phyloP scores from a whole-genome alignment of 106 monocot genomes.

The Apostasia ramifera region DNA sequence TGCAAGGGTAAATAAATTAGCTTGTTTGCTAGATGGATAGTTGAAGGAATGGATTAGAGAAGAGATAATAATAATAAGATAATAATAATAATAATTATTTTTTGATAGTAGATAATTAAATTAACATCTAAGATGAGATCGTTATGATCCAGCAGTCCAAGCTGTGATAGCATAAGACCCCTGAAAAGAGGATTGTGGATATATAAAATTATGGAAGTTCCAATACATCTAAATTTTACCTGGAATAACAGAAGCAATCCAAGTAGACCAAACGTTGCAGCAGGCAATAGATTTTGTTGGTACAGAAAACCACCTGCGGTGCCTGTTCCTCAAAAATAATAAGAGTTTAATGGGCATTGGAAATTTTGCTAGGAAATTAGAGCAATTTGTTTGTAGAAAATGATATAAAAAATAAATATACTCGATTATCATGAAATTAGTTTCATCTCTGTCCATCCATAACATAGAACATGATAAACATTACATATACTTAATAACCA shows the following conservation, averaged over 20 bases:
- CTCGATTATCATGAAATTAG: neutral
- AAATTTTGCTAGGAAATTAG: neutral
- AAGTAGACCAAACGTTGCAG: slow-evolving; percentile 75
- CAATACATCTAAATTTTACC: slow-evolving; percentile 18
- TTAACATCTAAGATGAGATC: neutral
- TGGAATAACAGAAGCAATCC: slow-evolving; percentile 86
- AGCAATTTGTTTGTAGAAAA: neutral
- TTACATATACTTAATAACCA: neutral
- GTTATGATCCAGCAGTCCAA: too few species aligned
- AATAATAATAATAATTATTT: neutral
- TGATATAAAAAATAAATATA: neutral
- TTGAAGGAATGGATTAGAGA: neutral
- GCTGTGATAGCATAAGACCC: too few species aligned
- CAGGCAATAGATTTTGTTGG: slow-evolving; percentile 68
- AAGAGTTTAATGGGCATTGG: too few species aligned
- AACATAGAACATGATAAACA: too few species aligned
- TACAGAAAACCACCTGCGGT: slow-evolving; percentile 63
- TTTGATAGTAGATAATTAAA: neutral
- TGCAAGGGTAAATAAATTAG: slow-evolving; percentile 8
- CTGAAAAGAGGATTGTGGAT: too few species aligned
- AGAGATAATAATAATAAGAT: neutral
- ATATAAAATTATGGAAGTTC: too few species aligned
- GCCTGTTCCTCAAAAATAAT: slow-evolving; percentile 26
- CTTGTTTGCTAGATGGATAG: neutral
- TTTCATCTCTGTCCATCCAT: too few species aligned